Conservation (phyloP, 805 yeast genomes). For the Nakazawaea holstii region DNA sequence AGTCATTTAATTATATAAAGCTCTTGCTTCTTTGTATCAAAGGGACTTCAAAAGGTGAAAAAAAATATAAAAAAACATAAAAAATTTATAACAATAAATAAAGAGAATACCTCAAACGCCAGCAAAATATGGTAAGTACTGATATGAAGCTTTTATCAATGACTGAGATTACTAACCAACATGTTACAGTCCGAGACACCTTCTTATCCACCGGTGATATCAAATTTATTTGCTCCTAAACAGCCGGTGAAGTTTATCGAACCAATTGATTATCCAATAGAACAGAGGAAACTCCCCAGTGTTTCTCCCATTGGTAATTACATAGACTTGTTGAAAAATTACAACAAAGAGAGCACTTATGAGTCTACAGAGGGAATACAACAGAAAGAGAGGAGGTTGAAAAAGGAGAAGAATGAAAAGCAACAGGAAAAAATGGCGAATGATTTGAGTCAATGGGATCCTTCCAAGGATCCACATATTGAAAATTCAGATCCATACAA, state of each 20-base stretch:
- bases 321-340: slow-evolving; percentile 20
- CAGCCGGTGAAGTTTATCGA: slow-evolving; percentile 46
- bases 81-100: no score
- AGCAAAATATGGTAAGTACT: not conserved
- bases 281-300: slow-evolving; percentile 37
- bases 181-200: slow-evolving; percentile 9
- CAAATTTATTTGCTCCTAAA: slow-evolving; percentile 49
- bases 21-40: no score
- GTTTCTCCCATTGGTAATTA: slow-evolving; percentile 41
- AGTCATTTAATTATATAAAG: no score
- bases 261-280: slow-evolving; percentile 46
- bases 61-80: no score
- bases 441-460: slow-evolving; percentile 43
- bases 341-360: slow-evolving; percentile 24
- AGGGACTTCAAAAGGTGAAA: no score
- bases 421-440: slow-evolving; percentile 27
- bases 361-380: slow-evolving; percentile 26
- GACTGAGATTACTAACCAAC: not conserved
- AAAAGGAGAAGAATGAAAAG: slow-evolving; percentile 17
- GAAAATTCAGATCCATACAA: slow-evolving; percentile 62
- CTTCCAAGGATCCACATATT: slow-evolving; percentile 49
- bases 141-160: not conserved
- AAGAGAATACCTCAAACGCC: no score
- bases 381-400: slow-evolving; percentile 23
- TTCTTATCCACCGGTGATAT: slow-evolving; percentile 27